Evolutionary conservation across 2,329 filamentous ascomycete genomes (phyloP), one percentile per base, ranked within the genome.

Genomic region (Aspergillus tubingensis): DNA sequence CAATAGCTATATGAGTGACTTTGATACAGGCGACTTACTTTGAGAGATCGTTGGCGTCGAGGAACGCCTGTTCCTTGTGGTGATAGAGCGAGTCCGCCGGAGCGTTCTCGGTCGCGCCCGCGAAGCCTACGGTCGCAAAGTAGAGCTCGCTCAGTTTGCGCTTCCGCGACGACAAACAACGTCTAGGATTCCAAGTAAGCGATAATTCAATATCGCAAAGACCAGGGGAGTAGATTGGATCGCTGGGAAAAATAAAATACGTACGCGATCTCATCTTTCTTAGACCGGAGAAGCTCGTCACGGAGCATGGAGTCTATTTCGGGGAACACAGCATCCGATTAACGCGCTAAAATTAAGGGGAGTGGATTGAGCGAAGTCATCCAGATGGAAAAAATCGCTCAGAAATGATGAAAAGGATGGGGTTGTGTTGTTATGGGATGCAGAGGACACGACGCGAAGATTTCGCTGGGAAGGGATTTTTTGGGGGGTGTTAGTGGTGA

Each of bases 101-200:
- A 76, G 81, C 80, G 77, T 86, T 82, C 73, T 83, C 79, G 77
- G 73, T 77, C 71, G 78, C 78, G 70, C 71, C 72, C 67, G 74
- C 70, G 68, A 80, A 75, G 66, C 82, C 77, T 75, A 88, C 86
- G 77, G 89, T 90, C 82, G 91, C 88, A 84, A 91, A 86, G 82
- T 90, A 96, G 71, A 96, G 85, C 81, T 95, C 90, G 77, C 89
- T 89, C 76, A 96, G 85, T 84, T 96, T 96, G 79, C 91, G 88
- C 86, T 96, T 95, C 79, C 91, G 90, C 84, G 90, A 91, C 79
- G 84, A 85, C 83, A 90, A 86, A 85, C 80, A 81, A 73, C 74
- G 76, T 76, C 80, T 82, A 70, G 67, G 75, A 77, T 67, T 70
- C 62, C 61, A 68, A 69, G 68, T 78, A 65, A 78, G 76, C 73